Base-by-base conservation (phyloP, 1,139 yeast genomes). In the Tardiomyces blankii region DNA sequence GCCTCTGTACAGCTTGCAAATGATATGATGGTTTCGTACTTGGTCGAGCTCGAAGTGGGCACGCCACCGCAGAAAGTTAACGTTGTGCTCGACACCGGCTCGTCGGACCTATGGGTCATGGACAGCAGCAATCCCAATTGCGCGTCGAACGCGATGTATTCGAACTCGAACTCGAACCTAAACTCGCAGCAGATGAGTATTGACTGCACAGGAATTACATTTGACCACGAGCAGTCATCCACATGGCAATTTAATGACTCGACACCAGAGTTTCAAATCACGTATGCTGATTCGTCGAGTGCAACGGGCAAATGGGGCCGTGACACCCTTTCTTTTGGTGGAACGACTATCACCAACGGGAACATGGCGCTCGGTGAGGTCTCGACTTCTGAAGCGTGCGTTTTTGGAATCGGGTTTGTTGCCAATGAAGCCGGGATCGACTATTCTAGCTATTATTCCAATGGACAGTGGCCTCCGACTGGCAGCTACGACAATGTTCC, bases 81-180 rank as follows among this genome's bases (percentile, higher is more conserved):
- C 13, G 39, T 43, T 11, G 21, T 42, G 11, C 27, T 50, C 12
- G 53, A 50, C 42, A 50, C 53, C 14, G 53, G 53, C 3, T 47
- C 53, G 11, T 40, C 49, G 6, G 52, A 49, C 28, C 41, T 50
- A 16, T 50, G 52, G 52, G 48, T 48, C 23, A n/a, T 28, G 42
- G 38, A 4, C 14, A 19, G 19, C 18, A 18, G 11, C 25, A 41
- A 30, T 16, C 14, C 65, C 69, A 47, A 73, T 59, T n/a, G 67
- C 65, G 2, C 68, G 54, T 54, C 83, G 89, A 4, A 86, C 9
- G 82, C 7, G n/a, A 5, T n/a, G n/a, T n/a, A n/a, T n/a, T n/a
- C n/a, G n/a, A n/a, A n/a, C n/a, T n/a, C n/a, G n/a, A n/a, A n/a
- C n/a, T n/a, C n/a, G n/a, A n/a, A n/a, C n/a, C n/a, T n/a, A n/a